phyloP scores from a whole-genome alignment of 1,284 basidiomycete genomes.

The Bjerkandera adusta region DNA sequence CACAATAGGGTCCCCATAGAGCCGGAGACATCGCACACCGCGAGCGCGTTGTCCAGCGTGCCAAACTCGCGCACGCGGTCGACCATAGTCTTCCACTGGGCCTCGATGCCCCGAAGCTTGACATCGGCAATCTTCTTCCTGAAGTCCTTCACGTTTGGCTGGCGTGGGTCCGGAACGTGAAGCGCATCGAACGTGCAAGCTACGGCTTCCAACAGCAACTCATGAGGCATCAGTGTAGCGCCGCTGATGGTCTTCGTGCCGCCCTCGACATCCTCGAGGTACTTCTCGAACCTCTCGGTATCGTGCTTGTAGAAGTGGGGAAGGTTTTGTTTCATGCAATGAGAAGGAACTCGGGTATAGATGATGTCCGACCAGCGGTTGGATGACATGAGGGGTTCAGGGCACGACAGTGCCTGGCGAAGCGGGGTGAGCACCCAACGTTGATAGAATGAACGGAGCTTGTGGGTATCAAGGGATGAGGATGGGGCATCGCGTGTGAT shows the following conservation, averaged over 20 bases:
- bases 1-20: slow-evolving; percentile 53
- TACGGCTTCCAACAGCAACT: slow-evolving; percentile 43
- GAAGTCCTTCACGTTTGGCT: slow-evolving; percentile 17
- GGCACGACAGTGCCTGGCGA: slow-evolving; percentile 41
- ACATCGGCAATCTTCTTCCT: slow-evolving; percentile 30
- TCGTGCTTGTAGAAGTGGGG: slow-evolving; percentile 56
- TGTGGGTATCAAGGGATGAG: slow-evolving; percentile 29
- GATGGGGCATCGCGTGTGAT: slow-evolving; percentile 15
- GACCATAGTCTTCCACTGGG: slow-evolving; percentile 66
- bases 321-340: slow-evolving; percentile 59
- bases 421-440: slow-evolving; percentile 57
- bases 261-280: slow-evolving; percentile 50
- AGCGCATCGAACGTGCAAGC: slow-evolving; percentile 11
- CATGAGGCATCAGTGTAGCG: slow-evolving; percentile 59
- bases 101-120: slow-evolving; percentile 47
- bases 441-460: slow-evolving; percentile 51
- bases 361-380: slow-evolving; percentile 55
- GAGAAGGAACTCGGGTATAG: slow-evolving; percentile 54
- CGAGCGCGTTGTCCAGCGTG: slow-evolving; percentile 57
- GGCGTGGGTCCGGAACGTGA: neutral
- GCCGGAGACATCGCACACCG: slow-evolving; percentile 72
- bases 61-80: slow-evolving; percentile 51
- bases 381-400: slow-evolving; percentile 62
- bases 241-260: slow-evolving; percentile 58
- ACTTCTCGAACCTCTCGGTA: slow-evolving; percentile 50